Percentiles rank a stretch among this genome's conserved stretches.
Conservation (phyloP, 768 basidiomycete genomes). For the Agrocybe pediades region DNA sequence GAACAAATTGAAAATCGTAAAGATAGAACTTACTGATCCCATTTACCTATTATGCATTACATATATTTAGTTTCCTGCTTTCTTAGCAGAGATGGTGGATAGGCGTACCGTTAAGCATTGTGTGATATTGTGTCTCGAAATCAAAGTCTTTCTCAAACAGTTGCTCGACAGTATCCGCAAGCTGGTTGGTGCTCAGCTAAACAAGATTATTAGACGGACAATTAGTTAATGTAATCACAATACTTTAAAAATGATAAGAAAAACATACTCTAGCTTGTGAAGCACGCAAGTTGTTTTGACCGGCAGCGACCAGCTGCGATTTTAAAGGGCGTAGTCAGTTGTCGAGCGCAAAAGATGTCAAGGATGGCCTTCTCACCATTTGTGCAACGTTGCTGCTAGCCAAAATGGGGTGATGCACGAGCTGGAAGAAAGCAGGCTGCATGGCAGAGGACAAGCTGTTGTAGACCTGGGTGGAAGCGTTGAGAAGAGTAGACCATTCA, state of each 20-base stretch:
- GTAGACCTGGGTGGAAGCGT: conserved; percentile 55
- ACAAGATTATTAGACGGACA: background rate
- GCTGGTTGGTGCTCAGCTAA: conserved; percentile 57
- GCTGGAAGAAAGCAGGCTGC: conserved; percentile 68
- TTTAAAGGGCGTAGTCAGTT: background rate
- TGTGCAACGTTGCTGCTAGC: conserved; percentile 59
- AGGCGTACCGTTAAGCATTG: conserved; percentile 49
- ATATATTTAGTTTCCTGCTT: background rate
- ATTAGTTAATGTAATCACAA: background rate
- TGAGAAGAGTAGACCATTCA: conserved; percentile 49
- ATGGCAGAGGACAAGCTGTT: conserved; percentile 45
- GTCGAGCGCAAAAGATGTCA: background rate
- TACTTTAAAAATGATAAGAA: background rate
- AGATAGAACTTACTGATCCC: conserved; percentile 52
- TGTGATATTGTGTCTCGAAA: conserved; percentile 62
- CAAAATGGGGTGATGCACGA: conserved; percentile 66
- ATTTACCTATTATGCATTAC: conserved; percentile 46
- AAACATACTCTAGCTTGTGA: conserved; percentile 55
- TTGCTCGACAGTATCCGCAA: conserved; percentile 54
- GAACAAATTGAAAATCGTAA: background rate
- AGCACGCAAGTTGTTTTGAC: conserved; percentile 60
- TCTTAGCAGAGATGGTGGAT: background rate
- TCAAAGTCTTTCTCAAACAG: conserved; percentile 65
- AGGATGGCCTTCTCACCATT: conserved; percentile 33
- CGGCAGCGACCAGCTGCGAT: conserved; percentile 51